These are phyloP conservation scores for Colletotrichum filicis DNA, from an alignment of 2,329 filamentous ascomycete genomes.

Conservation along the genomic window DNA sequence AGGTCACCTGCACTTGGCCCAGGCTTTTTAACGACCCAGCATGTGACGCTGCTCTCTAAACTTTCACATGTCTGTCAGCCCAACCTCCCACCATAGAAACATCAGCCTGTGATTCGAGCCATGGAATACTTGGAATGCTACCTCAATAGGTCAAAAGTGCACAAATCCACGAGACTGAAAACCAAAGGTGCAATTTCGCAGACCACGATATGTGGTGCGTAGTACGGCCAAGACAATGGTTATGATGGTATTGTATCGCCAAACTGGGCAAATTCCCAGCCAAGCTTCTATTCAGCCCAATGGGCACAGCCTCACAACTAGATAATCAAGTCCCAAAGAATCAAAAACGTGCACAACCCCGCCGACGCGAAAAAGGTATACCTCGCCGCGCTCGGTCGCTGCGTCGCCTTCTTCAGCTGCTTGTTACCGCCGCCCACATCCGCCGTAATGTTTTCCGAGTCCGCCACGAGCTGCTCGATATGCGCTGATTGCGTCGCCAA, in stretches of 20 bases:
- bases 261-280: neutral
- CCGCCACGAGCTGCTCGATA: slow-evolving; percentile 87
- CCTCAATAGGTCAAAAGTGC: neutral
- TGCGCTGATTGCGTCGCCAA: slow-evolving; percentile 87
- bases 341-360: slow-evolving; percentile 77
- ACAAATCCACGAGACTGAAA: neutral
- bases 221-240: neutral
- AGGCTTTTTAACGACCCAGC: neutral
- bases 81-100: neutral
- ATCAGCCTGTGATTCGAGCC: neutral
- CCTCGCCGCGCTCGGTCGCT: slow-evolving; percentile 77
- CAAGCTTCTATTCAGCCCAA: no score
- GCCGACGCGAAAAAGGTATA: slow-evolving; percentile 85
- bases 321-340: slow-evolving; percentile 81
- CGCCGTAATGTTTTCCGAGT: slow-evolving; percentile 83
- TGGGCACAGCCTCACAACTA: neutral
- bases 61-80: slow-evolving; percentile 19
- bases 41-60: slow-evolving; percentile 24
- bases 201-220: neutral
- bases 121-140: neutral
- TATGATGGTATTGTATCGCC: neutral
- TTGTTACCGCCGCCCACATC: slow-evolving; percentile 92
- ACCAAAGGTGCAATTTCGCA: neutral
- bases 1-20: slow-evolving; percentile 19
- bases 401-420: slow-evolving; percentile 85